Base-by-base conservation (phyloP, 1,284 basidiomycete species). In the Golubevia sp. region DNA sequence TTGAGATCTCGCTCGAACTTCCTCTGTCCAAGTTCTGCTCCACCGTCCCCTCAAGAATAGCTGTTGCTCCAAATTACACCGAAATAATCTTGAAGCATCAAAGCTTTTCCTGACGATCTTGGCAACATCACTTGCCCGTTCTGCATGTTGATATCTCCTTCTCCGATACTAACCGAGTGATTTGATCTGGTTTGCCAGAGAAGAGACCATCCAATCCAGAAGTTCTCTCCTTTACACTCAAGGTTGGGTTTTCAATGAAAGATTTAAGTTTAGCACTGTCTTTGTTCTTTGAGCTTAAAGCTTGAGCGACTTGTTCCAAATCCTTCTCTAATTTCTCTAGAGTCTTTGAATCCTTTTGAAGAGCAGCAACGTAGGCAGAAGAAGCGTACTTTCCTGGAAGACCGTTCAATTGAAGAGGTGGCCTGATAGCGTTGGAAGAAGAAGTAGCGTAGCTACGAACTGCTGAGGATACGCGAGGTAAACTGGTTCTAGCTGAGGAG, bases 331-430 rank as follows among this genome's bases (percentile, higher is more conserved):
- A 75, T 70, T 76, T 76, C 52, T 73, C 62, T 56, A 84, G 74
- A 30, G 77, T 77, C 76, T 82, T 84, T 68, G 62, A 74, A 76
- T 82, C 77, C 86, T 94, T 92, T 79, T 90, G 88, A 81, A 94
- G 89, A 20, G 97, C 94, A 60, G 96, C 96, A 59, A 91, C 89
- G 86, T 92, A 99, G 71, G 92, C 89, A 26, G 97, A 96, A 65
- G 92, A 91, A 69, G 97, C 96, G 86, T 99, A 99, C 86, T 97
- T 98, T 84, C 89, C 86, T 54, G 92, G 89, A 72, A 92, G 71
- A 44, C 66, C 74, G 67, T 68, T 49, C 25, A 67, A 57, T 54
- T 64, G 59, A 44, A 76, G 71, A 59, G 89, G 88, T 61, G 88
- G 87, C 11, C 30, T 34, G 30, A 34, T 11, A 5, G 30, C 30